Percentiles rank a stretch among this genome's conserved stretches.
phyloP scores from a whole-genome alignment of 202 grass and related monocot genomes.

The Elaeis oleifera region DNA sequence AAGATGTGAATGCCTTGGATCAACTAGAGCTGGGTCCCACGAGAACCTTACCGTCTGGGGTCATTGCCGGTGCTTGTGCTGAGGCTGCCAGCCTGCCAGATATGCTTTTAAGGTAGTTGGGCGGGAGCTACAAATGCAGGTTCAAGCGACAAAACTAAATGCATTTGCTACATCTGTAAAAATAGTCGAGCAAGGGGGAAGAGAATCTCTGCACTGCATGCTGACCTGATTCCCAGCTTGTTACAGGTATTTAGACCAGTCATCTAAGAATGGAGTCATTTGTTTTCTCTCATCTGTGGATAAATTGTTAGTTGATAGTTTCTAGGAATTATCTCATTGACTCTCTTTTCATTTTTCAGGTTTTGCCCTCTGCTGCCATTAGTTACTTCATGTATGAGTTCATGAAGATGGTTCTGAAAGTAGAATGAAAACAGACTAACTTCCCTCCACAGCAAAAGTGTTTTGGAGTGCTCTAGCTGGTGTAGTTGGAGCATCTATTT shows the following conservation, averaged over 20 bases:
- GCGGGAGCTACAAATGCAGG: constrained; percentile 86
- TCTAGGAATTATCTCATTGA: background rate
- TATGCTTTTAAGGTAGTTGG: constrained; percentile 93
- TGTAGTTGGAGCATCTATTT: no score
- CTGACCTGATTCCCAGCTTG: constrained; percentile 91
- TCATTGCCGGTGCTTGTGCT: constrained; percentile 81
- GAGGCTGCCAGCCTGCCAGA: constrained; percentile 71
- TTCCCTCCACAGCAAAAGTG: background rate
- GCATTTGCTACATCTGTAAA: constrained; percentile 71
- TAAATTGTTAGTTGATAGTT: background rate
- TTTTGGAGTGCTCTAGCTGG: background rate
- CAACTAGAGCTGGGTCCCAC: constrained; percentile 73
- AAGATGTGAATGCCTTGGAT: constrained; percentile 74
- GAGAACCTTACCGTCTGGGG: constrained; percentile 83
- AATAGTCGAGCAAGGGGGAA: constrained; percentile 81
- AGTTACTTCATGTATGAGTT: constrained; percentile 94
- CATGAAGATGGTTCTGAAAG: constrained; percentile 95
- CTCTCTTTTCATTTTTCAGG: constrained; percentile 39
- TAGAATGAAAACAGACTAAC: constrained; percentile 45
- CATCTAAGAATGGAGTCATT: no score
- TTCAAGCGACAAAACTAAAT: constrained; percentile 76
- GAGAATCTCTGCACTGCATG: constrained; percentile 78
- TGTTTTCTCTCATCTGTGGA: background rate
- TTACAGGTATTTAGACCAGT: constrained; percentile 50
- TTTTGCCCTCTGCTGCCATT: constrained; percentile 84